These are phyloP conservation scores for Magnaporthiopsis rhizophila DNA, from an alignment of 2,329 filamentous ascomycete species.

Conservation along the genomic window DNA sequence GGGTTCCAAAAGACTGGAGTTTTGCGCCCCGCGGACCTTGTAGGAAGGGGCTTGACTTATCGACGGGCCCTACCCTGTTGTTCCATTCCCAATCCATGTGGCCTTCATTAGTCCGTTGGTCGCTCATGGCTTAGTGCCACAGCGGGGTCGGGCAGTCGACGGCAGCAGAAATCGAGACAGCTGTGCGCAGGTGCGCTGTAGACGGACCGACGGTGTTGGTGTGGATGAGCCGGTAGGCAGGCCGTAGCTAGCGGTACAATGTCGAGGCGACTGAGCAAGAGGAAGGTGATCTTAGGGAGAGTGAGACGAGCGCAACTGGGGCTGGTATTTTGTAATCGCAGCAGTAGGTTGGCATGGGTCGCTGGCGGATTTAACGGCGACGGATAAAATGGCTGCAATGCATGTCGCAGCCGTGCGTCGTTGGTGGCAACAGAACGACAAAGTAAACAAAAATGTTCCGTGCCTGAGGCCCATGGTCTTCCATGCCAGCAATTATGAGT, in stretches of 20 bases:
- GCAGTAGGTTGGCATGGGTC: neutral
- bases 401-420: neutral
- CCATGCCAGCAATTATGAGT: too few species aligned
- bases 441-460: neutral
- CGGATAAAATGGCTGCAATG: neutral
- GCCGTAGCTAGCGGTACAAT: too few species aligned
- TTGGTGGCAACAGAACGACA: constrained; percentile 2
- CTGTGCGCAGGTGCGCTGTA: neutral
- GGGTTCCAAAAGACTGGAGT: constrained; percentile 16
- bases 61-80: constrained; percentile 47
- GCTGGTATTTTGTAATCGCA: neutral
- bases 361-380: neutral
- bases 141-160: neutral
- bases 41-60: constrained; percentile 54
- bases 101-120: constrained; percentile 48
- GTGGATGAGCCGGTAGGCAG: too few species aligned
- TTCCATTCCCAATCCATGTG: constrained; percentile 64
- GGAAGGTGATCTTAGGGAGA: neutral
- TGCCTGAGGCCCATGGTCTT: too few species aligned
- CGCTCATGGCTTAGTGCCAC: constrained; percentile 18
- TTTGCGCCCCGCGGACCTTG: constrained; percentile 36
- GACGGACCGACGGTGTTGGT: neutral
- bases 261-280: neutral
- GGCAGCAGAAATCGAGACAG: neutral
- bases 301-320: neutral